phyloP scores from a whole-genome alignment of 2,329 filamentous ascomycete genomes.

The Myriosclerotinia curreyana region DNA sequence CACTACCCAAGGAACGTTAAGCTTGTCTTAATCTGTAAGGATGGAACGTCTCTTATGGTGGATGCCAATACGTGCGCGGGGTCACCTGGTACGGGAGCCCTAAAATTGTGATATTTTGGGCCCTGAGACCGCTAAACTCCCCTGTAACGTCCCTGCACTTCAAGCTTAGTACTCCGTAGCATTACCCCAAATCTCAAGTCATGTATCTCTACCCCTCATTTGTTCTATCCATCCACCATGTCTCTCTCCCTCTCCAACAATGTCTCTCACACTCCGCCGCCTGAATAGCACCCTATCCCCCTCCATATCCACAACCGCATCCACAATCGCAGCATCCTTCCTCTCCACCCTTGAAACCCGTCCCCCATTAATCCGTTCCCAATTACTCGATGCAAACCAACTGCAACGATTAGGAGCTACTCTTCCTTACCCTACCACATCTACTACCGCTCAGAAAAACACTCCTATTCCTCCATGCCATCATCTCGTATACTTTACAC shows the following conservation, averaged over 20 bases:
- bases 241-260: not conserved
- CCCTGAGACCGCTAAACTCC: no score
- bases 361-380: slow-evolving; percentile 45
- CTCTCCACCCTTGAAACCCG: slow-evolving; percentile 40
- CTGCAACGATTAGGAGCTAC: slow-evolving; percentile 54
- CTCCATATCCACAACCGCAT: not conserved
- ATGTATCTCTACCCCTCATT: not conserved
- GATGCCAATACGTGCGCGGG: no score
- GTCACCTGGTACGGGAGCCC: no score
- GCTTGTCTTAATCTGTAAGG: no score
- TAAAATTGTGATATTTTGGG: no score
- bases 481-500: slow-evolving; percentile 63
- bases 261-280: slow-evolving; percentile 7
- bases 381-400: slow-evolving; percentile 60
- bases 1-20: no score
- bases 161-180: no score
- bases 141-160: no score
- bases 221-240: not conserved
- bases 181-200: not conserved
- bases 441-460: slow-evolving; percentile 16
- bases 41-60: no score
- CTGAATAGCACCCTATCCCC: slow-evolving; percentile 34
- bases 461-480: slow-evolving; percentile 44
- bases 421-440: slow-evolving; percentile 53
- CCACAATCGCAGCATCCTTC: slow-evolving; percentile 42